These are phyloP conservation scores for Aspergillus ostianus DNA, from an alignment of 495 filamentous ascomycete species.

Conservation along the genomic window DNA sequence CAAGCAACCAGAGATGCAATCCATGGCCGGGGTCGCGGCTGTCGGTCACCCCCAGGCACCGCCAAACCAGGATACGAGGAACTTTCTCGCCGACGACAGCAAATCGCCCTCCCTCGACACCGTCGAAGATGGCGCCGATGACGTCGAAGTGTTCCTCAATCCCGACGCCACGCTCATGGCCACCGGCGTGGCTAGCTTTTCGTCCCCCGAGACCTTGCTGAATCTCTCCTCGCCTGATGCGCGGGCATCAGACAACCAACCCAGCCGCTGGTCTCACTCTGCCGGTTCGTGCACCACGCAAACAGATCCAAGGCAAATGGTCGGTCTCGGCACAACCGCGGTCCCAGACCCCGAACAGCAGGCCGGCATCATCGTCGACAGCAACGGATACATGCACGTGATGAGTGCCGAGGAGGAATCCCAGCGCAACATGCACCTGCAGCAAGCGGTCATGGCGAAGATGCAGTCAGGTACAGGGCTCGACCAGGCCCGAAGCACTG, in stretches of 20 bases:
- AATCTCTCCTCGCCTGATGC: conserved; percentile 8
- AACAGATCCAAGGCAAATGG: not conserved
- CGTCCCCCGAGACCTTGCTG: conserved; percentile 3
- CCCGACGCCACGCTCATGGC: conserved; percentile 11
- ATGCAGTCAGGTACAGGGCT: conserved; percentile 17
- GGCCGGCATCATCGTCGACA: conserved; percentile 25
- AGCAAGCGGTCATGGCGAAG: conserved; percentile 30
- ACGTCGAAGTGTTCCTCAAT: conserved; percentile 23
- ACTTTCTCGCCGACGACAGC: conserved; percentile 11
- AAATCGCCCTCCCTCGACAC: not conserved
- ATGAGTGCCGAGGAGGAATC: conserved; percentile 22
- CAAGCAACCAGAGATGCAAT: conserved; percentile 7
- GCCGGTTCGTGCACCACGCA: not conserved
- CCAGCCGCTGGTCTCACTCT: not conserved
- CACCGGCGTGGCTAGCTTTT: conserved; percentile 8
- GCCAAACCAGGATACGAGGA: conserved; percentile 13
- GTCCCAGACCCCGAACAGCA: not conserved
- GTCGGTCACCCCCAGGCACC: conserved; percentile 1
- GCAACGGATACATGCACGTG: conserved; percentile 17
- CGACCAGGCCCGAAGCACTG: not conserved
- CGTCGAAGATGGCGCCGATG: conserved; percentile 1
- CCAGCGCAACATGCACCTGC: conserved; percentile 20
- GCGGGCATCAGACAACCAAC: conserved; percentile 2
- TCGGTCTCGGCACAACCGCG: not conserved
- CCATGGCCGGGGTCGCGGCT: conserved; percentile 1